Percentiles rank a stretch among this genome's conserved stretches.
Evolutionary conservation across 2,329 filamentous ascomycete species (phyloP).

Genomic region (Exophiala viscosa): DNA sequence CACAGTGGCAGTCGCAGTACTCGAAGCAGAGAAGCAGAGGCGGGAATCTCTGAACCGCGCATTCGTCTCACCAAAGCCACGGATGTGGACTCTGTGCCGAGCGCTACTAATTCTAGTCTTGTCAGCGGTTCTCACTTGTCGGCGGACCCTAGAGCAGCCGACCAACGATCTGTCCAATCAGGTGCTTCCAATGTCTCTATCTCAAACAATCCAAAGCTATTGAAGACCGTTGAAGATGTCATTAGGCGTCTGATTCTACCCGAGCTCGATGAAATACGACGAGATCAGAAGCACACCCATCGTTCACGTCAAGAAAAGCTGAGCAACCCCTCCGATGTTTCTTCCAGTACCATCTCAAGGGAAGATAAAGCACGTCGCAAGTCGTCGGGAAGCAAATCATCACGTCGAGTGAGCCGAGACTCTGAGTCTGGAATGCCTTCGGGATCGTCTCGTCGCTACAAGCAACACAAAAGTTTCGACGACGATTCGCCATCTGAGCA

Average conservation of each 20-base stretch:
- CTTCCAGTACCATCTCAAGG: slow-evolving; percentile 53
- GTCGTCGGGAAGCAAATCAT: slow-evolving; percentile 49
- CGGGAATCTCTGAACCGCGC: slow-evolving; percentile 38
- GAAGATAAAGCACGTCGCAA: slow-evolving; percentile 54
- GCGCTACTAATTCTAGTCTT: slow-evolving; percentile 61
- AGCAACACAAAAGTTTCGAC: slow-evolving; percentile 52
- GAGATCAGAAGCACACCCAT: slow-evolving; percentile 74
- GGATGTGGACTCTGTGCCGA: slow-evolving; percentile 50
- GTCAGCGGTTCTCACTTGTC: slow-evolving; percentile 52
- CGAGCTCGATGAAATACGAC: slow-evolving; percentile 84
- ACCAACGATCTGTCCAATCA: slow-evolving; percentile 58
- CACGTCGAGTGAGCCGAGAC: slow-evolving; percentile 57
- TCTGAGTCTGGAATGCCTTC: slow-evolving; percentile 57
- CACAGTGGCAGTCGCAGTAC: slow-evolving; percentile 42
- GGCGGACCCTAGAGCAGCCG: slow-evolving; percentile 49
- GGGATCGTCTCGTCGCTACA: slow-evolving; percentile 50
- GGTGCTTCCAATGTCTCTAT: slow-evolving; percentile 67
- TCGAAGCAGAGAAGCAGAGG: slow-evolving; percentile 44
- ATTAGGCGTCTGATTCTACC: slow-evolving; percentile 86
- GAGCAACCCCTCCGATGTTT: slow-evolving; percentile 59
- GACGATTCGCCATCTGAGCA: slow-evolving; percentile 48
- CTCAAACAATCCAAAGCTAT: slow-evolving; percentile 77
- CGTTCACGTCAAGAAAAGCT: slow-evolving; percentile 62
- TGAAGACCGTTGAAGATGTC: slow-evolving; percentile 89
- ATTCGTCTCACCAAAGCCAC: slow-evolving; percentile 49